Percentiles rank a stretch among this genome's conserved stretches.
These are phyloP conservation scores for Porphyrellus sp. DNA, from an alignment of 1,284 basidiomycete species.

Conservation along the genomic window DNA sequence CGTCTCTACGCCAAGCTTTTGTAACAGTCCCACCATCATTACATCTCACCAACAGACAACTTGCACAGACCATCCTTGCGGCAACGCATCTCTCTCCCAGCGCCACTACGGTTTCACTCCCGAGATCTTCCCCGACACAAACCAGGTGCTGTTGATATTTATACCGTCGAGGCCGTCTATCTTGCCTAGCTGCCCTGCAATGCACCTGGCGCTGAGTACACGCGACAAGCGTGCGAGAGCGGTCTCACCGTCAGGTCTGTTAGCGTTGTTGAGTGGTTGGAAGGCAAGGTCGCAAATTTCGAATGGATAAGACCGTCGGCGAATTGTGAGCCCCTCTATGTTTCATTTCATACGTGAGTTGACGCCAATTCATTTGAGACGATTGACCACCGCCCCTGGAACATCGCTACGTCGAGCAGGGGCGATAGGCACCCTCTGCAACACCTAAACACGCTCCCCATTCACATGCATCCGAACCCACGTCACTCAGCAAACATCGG, in stretches of 20 bases:
- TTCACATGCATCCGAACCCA: too few species aligned
- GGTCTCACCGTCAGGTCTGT: constrained; percentile 76
- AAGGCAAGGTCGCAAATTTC: constrained; percentile 58
- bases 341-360: too few species aligned
- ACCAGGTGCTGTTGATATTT: constrained; percentile 65
- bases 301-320: constrained; percentile 55
- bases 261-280: constrained; percentile 81
- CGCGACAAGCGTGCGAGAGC: constrained; percentile 76
- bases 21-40: too few species aligned
- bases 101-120: constrained; percentile 48
- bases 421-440: too few species aligned
- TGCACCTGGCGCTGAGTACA: constrained; percentile 76
- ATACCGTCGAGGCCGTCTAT: constrained; percentile 76
- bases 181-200: constrained; percentile 77
- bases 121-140: constrained; percentile 73
- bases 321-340: too few species aligned
- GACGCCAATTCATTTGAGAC: too few species aligned
- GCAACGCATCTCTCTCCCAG: constrained; percentile 70
- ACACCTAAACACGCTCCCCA: too few species aligned
- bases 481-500: constrained; percentile 69
- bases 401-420: too few species aligned
- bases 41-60: too few species aligned
- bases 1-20: too few species aligned
- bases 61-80: constrained; percentile 48
- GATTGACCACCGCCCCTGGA: too few species aligned